These are phyloP conservation scores for Penicillium sp. DNA, from an alignment of 2,329 filamentous ascomycete species.

Conservation along the genomic window DNA sequence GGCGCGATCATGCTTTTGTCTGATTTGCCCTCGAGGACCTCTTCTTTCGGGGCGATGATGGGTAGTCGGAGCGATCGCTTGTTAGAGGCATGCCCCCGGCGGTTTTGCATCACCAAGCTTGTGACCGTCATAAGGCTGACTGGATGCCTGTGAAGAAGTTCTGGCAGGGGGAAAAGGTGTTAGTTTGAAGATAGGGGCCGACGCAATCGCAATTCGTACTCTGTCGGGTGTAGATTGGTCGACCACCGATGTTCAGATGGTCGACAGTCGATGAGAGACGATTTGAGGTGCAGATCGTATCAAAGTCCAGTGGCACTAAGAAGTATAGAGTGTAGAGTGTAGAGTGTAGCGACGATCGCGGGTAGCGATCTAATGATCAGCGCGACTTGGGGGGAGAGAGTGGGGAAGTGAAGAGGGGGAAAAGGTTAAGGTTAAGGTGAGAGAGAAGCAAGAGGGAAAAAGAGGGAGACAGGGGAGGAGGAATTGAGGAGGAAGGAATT, in stretches of 20 bases:
- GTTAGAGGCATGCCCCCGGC: constrained; percentile 38
- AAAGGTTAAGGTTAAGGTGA: background rate
- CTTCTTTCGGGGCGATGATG: constrained; percentile 50
- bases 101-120: constrained; percentile 41
- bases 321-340: background rate
- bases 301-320: background rate
- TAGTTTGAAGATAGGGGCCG: constrained; percentile 9
- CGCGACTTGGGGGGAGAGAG: background rate
- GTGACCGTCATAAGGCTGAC: constrained; percentile 37
- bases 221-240: background rate
- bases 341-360: constrained; percentile 2
- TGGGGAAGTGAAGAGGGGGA: background rate
- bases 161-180: constrained; percentile 2
- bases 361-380: constrained; percentile 2
- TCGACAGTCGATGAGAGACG: background rate
- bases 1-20: constrained; percentile 37
- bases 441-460: background rate
- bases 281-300: background rate
- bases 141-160: constrained; percentile 6
- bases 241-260: background rate
- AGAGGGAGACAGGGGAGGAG: background rate
- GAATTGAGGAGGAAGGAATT: background rate
- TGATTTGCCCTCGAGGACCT: constrained; percentile 34
- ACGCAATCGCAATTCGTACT: constrained; percentile 12
- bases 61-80: constrained; percentile 44